Conservation (phyloP, 83 land plant species). For the Diphasiastrum complanatum region DNA sequence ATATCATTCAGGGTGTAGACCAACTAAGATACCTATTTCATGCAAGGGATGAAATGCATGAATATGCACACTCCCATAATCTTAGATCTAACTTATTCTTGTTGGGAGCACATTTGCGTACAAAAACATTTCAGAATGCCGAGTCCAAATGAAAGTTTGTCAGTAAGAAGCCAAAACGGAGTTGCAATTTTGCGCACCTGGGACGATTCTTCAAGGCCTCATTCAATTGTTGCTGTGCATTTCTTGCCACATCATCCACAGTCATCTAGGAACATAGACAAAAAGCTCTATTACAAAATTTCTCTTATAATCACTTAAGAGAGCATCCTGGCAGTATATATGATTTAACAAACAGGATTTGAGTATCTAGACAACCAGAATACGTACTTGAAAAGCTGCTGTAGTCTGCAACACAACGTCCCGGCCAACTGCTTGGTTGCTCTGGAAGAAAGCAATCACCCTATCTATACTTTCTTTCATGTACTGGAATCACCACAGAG, state of each 20-base stretch:
- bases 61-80: no score
- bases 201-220: conserved; percentile 70
- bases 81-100: no score
- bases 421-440: conserved; percentile 63
- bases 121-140: no score
- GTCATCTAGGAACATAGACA: conserved; percentile 49
- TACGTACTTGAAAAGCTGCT: conserved; percentile 84
- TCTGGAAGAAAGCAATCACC: conserved; percentile 66
- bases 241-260: conserved; percentile 75
- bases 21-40: no score
- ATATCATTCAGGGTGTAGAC: no score
- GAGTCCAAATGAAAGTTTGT: no score
- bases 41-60: no score
- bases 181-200: conserved; percentile 38
- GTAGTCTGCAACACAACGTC: conserved; percentile 87
- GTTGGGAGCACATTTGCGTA: no score
- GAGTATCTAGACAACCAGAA: neutral
- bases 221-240: conserved; percentile 83
- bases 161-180: no score
- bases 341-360: neutral
- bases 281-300: conserved; percentile 1
- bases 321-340: no score
- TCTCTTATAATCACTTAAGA: no score
- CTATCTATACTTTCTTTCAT: conserved; percentile 64
- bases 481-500: conserved; percentile 41